Base-by-base conservation (phyloP, 768 basidiomycete genomes). In the Podaxis sp. region DNA sequence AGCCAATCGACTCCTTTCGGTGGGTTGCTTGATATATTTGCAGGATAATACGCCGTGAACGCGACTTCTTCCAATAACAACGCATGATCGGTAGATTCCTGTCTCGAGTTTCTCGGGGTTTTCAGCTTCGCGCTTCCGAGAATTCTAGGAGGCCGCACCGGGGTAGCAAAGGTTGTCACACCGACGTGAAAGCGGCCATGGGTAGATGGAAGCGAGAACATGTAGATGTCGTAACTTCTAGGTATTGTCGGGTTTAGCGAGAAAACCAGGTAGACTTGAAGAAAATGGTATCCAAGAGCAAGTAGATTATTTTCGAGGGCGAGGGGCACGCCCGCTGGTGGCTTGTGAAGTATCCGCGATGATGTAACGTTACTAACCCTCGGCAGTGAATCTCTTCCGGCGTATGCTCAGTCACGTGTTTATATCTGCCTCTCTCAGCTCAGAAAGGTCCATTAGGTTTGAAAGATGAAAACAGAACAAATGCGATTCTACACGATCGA, bases 1-100 rank as follows among this genome's bases (percentile, higher is more conserved):
- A 88, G 65, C 88, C 88, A 89, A 59, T 77, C 63, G 32, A 86
- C 64, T 2, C 84, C 84, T 61, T 76, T 77, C 46, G 68, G 71
- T 5, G 66, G 63, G 5, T 63, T 68, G 50, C 60, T 64, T 28
- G 68, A 62, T 11, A 72, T 69, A 51, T 82, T 76, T 6, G 85
- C 80, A 28, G 89, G 88, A 67, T 90, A 90, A 68, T 81, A 89
- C 1, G 77, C 80, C 28, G 82, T 87, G 65, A 87, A 90, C 0
- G 80, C 79, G 32, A 88, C 78, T 69, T 90, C 85, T 40, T 86
- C 80, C 5, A 90, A 74, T 35, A 73, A 65, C 32, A 90, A 71
- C 0, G 83, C 85, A 21, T 77, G 74, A 18, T 73, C 70, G 14
- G 73, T 68, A 18, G 66, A 67, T 38, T 55, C 70, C 53, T 63